phyloP scores from a whole-genome alignment of 352 stramenopile genomes.

The Globisporangium ultimum region DNA sequence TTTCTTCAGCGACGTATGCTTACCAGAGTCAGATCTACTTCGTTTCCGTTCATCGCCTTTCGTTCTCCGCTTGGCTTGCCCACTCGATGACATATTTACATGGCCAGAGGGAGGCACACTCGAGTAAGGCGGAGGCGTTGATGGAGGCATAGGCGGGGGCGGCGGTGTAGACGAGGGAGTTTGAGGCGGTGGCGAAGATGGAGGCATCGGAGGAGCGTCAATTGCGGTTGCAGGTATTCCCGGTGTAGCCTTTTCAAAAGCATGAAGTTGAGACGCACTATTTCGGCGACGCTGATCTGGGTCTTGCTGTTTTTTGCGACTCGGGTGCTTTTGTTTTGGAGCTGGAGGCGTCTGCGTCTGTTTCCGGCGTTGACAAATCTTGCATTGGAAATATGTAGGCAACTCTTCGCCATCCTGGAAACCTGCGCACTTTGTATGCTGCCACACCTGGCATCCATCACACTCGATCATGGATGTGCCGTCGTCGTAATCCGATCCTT shows the following conservation, averaged over 20 bases:
- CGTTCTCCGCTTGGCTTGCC: background rate
- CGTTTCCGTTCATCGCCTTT: too few relatives aligned
- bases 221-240: slow-evolving; percentile 1
- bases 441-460: slow-evolving; percentile 63
- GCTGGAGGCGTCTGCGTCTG: slow-evolving; percentile 5
- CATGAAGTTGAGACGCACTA: slow-evolving; percentile 14
- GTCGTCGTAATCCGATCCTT: slow-evolving; percentile 57
- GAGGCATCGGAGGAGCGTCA: slow-evolving; percentile 17
- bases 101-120: background rate
- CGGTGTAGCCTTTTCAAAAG: background rate
- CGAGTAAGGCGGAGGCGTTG: slow-evolving; percentile 13
- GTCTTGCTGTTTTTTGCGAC: slow-evolving; percentile 3
- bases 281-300: slow-evolving; percentile 7
- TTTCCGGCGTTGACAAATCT: slow-evolving; percentile 25
- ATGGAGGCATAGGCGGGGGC: slow-evolving; percentile 14
- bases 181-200: slow-evolving; percentile 22
- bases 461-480: slow-evolving; percentile 65
- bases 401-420: slow-evolving; percentile 50
- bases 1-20: too few relatives aligned
- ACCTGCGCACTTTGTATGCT: slow-evolving; percentile 63
- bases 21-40: too few relatives aligned
- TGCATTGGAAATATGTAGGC: slow-evolving; percentile 54
- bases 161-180: slow-evolving; percentile 12
- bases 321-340: slow-evolving; percentile 21
- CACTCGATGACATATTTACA: slow-evolving; percentile 3